Evolutionary conservation across 352 stramenopile species (phyloP).

Genomic region (Pythium sukuiense): DNA sequence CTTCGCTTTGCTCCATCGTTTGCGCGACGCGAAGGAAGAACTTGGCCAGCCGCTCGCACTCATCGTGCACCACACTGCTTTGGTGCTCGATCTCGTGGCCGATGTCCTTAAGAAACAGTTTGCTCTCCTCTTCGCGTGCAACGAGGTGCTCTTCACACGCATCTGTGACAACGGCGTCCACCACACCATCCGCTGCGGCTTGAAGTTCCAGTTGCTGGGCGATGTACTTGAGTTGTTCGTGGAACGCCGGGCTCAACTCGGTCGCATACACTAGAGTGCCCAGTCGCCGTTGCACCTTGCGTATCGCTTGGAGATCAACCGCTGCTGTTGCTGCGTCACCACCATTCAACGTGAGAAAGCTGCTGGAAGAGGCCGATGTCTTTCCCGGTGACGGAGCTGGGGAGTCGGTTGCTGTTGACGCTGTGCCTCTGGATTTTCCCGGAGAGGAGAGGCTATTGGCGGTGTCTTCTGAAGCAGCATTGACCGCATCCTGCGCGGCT

Average conservation of each 20-base stretch:
- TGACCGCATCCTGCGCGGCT: not conserved
- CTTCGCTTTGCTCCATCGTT: slow-evolving; percentile 56
- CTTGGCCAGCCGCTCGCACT: slow-evolving; percentile 54
- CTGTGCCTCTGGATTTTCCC: not conserved
- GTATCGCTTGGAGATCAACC: slow-evolving; percentile 77
- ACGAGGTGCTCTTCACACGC: slow-evolving; percentile 61
- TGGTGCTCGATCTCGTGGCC: slow-evolving; percentile 54
- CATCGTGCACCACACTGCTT: slow-evolving; percentile 48
- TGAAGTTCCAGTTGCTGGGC: slow-evolving; percentile 62
- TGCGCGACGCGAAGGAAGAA: slow-evolving; percentile 61
- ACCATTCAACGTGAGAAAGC: not conserved
- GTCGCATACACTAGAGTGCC: slow-evolving; percentile 71
- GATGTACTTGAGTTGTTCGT: slow-evolving; percentile 52
- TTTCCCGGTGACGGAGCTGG: not conserved
- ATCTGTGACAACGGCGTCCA: slow-evolving; percentile 56
- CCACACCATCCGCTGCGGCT: slow-evolving; percentile 55
- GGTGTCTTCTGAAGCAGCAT: not conserved
- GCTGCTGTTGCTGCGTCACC: not conserved
- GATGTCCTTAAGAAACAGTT: slow-evolving; percentile 60
- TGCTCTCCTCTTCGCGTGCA: slow-evolving; percentile 46
- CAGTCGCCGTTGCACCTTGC: slow-evolving; percentile 76
- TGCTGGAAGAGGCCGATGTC: not conserved
- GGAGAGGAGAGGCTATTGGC: not conserved
- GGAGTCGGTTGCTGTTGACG: not conserved
- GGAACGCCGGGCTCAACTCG: slow-evolving; percentile 53